A percentile compares a stretch with the other conserved stretches of the same genome.
Evolutionary conservation across 202 grass and related monocot species (phyloP).

Genomic region (Saccharum hybrid): DNA sequence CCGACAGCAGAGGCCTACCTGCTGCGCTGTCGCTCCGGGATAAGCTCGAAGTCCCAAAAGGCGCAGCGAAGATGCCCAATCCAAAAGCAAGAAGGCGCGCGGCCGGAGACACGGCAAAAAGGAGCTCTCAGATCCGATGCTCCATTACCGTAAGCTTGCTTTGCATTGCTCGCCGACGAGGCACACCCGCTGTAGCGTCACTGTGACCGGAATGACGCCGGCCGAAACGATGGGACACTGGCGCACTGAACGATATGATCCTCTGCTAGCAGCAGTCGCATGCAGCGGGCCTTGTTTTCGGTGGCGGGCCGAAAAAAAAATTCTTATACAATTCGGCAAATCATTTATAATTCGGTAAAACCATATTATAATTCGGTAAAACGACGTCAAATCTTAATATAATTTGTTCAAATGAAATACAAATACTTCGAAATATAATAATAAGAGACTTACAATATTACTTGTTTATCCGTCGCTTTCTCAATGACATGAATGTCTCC

Average conservation of each 20-base stretch:
- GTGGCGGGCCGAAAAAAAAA: too few species aligned
- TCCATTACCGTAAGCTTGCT: not conserved
- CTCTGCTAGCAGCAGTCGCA: not conserved
- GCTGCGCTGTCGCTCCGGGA: slow-evolving; percentile 6
- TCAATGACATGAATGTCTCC: too few species aligned
- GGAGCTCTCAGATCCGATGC: not conserved
- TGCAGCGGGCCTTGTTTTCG: not conserved
- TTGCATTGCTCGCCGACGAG: slow-evolving; percentile 25
- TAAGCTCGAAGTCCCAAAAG: slow-evolving; percentile 43
- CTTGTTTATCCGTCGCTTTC: too few species aligned
- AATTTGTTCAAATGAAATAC: too few species aligned
- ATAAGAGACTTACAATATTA: too few species aligned
- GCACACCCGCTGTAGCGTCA: not conserved
- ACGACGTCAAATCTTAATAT: too few species aligned
- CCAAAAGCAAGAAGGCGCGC: not conserved
- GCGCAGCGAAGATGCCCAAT: not conserved
- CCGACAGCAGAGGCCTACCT: not conserved
- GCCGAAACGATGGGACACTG: not conserved
- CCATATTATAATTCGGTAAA: too few species aligned
- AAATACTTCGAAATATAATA: too few species aligned
- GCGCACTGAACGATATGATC: not conserved
- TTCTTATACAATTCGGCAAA: too few species aligned
- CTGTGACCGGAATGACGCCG: not conserved
- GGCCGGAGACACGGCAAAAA: not conserved
- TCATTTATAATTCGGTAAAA: too few species aligned